These are phyloP conservation scores for Sphagnum fallax DNA, from an alignment of 228 moss, liverwort and hornwort species.

Conservation along the genomic window DNA sequence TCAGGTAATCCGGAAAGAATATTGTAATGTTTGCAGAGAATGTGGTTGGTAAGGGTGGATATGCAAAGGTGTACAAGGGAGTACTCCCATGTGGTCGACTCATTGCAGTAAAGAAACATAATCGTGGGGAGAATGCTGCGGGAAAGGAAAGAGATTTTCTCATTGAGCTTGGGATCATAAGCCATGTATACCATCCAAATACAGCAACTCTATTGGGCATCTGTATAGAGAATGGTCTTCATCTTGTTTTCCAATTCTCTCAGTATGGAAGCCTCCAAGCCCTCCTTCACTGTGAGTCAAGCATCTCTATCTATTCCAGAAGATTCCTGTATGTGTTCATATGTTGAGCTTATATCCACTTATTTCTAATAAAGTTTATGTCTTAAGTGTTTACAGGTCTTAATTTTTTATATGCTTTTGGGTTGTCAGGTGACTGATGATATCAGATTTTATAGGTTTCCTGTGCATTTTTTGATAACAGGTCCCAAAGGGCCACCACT, in stretches of 20 bases:
- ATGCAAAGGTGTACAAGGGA: slow-evolving; percentile 80
- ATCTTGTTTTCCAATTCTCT: slow-evolving; percentile 92
- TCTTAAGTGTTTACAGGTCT: too few species aligned
- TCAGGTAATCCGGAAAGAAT: too few species aligned
- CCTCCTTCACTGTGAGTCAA: slow-evolving; percentile 62
- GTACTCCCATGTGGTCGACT: slow-evolving; percentile 51
- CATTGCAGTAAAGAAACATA: slow-evolving; percentile 93
- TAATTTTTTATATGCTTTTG: too few species aligned
- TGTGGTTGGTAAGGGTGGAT: slow-evolving; percentile 93
- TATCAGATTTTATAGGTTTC: too few species aligned
- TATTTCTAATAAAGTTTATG: too few species aligned
- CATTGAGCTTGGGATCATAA: slow-evolving; percentile 84
- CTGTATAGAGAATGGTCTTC: slow-evolving; percentile 84
- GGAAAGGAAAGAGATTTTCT: slow-evolving; percentile 85
- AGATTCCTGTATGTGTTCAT: too few species aligned
- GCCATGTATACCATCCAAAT: slow-evolving; percentile 84
- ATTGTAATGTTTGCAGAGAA: slow-evolving; percentile 41
- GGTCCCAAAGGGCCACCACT: slow-evolving; percentile 20
- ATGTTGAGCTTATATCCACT: too few species aligned
- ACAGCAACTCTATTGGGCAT: slow-evolving; percentile 79
- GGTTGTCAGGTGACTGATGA: too few species aligned
- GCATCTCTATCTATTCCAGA: too few species aligned
- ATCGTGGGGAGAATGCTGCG: slow-evolving; percentile 65
- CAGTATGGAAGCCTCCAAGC: slow-evolving; percentile 80
- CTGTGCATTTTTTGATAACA: too few species aligned